Percentiles rank a stretch among this genome's conserved stretches.
Conservation (phyloP, 257 asterid genomes). For the Anisodus tanguticus region DNA sequence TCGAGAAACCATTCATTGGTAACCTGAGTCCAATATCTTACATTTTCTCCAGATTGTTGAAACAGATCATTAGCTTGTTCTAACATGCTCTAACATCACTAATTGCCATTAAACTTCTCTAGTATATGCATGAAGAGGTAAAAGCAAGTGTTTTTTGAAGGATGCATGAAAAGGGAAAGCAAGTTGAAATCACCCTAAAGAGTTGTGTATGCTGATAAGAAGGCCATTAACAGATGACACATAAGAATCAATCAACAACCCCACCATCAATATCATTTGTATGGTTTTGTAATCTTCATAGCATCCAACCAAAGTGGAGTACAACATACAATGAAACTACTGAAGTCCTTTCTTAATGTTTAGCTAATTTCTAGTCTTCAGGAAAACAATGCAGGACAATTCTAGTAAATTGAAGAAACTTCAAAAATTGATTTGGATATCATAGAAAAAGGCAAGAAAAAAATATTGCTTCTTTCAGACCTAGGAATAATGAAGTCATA, state of each 20-base stretch:
- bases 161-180: constrained; percentile 11
- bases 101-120: not conserved
- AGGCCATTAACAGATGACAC: not conserved
- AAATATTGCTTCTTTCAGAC: constrained; percentile 4
- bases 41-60: not conserved
- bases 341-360: not conserved
- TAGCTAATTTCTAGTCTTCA: not conserved
- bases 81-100: not conserved
- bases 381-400: not conserved
- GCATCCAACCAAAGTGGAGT: not conserved
- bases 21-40: not conserved
- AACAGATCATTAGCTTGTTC: not conserved
- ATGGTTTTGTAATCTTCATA: not conserved
- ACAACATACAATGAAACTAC: not conserved
- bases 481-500: not conserved
- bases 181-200: not conserved
- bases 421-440: not conserved
- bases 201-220: not conserved
- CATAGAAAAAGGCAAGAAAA: not conserved
- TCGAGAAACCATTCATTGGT: not conserved
- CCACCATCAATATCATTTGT: not conserved
- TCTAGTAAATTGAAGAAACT: not conserved
- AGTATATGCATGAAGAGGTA: not conserved
- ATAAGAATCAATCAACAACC: not conserved
- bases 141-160: too few relatives aligned